These are phyloP conservation scores for Fraxinus sp. DNA, from an alignment of 305 asterid genomes.

Conservation along the genomic window DNA sequence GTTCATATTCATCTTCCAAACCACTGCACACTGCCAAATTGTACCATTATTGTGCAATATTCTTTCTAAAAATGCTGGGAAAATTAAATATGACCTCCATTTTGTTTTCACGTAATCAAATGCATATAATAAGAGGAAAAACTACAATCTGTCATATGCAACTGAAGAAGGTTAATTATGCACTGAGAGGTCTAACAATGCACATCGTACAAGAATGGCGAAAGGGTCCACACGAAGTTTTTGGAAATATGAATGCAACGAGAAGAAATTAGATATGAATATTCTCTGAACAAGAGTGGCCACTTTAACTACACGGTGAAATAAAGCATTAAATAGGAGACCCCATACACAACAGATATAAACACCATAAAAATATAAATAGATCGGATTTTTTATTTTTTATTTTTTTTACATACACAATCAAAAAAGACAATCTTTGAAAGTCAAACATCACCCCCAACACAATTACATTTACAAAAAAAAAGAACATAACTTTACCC, in stretches of 20 bases:
- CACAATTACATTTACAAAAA: background rate
- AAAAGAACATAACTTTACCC: background rate
- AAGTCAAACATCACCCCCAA: background rate
- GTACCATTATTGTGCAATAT: background rate
- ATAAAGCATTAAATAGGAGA: background rate
- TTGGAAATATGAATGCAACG: background rate
- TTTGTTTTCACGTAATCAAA: background rate
- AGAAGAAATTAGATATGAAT: background rate
- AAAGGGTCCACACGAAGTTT: background rate
- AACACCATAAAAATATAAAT: background rate
- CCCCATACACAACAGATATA: background rate
- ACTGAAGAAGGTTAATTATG: background rate
- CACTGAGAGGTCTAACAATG: background rate
- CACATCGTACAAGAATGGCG: background rate
- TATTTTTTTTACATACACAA: background rate
- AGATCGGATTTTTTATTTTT: background rate
- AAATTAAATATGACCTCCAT: background rate
- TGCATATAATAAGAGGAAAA: background rate
- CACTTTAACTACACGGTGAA: background rate
- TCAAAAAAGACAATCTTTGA: background rate
- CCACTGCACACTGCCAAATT: constrained; percentile 33
- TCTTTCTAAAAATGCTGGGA: background rate
- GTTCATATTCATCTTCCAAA: constrained; percentile 56
- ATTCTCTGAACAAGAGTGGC: background rate
- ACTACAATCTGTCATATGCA: background rate